Conservation (phyloP, 1,284 basidiomycete species). For the Rhizopogon parksii region DNA sequence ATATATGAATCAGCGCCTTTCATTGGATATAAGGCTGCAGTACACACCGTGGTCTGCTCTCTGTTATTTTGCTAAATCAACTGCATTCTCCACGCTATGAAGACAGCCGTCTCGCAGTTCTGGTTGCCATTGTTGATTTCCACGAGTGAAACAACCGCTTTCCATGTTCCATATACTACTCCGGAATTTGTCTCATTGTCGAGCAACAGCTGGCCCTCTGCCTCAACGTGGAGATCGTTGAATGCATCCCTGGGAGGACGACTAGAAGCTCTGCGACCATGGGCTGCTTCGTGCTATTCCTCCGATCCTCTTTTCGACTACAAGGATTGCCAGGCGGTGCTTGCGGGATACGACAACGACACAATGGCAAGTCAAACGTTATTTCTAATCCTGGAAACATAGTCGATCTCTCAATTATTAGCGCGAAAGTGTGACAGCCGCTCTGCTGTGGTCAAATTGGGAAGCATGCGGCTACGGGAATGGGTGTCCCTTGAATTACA, state of each 20-base stretch:
- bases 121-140: background rate
- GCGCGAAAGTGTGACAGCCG: conserved; percentile 13
- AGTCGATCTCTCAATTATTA: background rate
- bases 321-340: conserved; percentile 6
- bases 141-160: background rate
- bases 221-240: background rate
- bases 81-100: background rate
- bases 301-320: conserved; percentile 5
- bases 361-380: background rate
- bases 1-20: background rate
- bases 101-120: background rate
- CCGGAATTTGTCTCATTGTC: background rate
- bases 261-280: conserved; percentile 4
- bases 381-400: background rate
- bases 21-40: background rate
- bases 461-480: conserved; percentile 16
- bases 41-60: background rate
- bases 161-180: conserved; percentile 2
- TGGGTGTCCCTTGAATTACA: conserved; percentile 16
- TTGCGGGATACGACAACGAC: conserved; percentile 7
- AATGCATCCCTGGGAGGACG: conserved; percentile 2
- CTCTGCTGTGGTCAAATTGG: conserved; percentile 21
- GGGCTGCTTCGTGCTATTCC: conserved; percentile 8
- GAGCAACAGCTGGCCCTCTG: background rate
- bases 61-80: background rate